A percentile compares a stretch with the other conserved stretches of the same genome.
phyloP scores from a whole-genome alignment of 2,329 filamentous ascomycete species.

The Paecilomyces formosus region DNA sequence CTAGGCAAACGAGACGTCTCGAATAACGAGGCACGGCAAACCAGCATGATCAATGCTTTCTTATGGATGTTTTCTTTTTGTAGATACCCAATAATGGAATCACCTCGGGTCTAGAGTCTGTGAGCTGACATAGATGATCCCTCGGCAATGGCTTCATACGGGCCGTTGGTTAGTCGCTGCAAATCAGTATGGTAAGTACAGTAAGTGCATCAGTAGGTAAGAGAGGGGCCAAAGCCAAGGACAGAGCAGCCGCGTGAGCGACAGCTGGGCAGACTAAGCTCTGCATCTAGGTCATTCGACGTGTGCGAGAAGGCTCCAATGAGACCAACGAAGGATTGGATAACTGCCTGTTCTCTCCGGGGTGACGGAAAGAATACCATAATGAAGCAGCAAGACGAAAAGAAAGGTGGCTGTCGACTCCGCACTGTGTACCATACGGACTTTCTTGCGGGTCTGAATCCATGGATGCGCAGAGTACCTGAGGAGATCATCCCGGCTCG shows the following conservation, averaged over 20 bases:
- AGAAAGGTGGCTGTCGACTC: neutral
- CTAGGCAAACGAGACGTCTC: neutral
- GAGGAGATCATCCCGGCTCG: neutral
- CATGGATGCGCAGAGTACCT: neutral
- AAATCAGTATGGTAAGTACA: too few relatives aligned
- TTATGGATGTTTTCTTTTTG: neutral
- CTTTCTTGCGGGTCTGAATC: neutral
- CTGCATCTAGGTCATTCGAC: neutral
- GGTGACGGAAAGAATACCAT: neutral
- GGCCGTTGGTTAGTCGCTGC: too few relatives aligned
- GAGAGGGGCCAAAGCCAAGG: neutral
- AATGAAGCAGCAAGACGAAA: neutral
- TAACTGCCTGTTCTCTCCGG: neutral
- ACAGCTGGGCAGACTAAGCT: neutral
- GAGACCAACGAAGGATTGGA: neutral
- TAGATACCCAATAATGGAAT: neutral
- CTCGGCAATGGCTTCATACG: neutral
- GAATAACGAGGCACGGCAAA: neutral
- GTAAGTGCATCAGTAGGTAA: neutral
- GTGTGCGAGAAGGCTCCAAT: neutral
- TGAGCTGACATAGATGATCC: neutral
- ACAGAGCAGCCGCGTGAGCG: neutral
- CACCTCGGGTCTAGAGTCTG: neutral
- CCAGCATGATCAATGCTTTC: neutral
- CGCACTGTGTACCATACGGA: neutral